Conservation (phyloP, 805 yeast species). For the Cyberlindnera amylophila region DNA sequence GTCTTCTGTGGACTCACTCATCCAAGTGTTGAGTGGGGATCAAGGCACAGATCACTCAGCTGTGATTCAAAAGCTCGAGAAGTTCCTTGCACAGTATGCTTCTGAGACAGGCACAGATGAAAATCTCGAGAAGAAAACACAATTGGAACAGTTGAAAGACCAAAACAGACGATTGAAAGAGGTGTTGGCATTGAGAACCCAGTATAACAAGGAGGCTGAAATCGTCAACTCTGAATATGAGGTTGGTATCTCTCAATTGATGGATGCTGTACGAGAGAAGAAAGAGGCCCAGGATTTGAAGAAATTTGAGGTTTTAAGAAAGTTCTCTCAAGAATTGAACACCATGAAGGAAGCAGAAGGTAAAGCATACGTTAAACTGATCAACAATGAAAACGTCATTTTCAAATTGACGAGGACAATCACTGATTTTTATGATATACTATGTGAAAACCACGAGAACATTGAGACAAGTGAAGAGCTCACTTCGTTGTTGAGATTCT, state of each 20-base stretch:
- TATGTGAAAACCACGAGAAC: conserved; percentile 9
- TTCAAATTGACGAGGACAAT: conserved; percentile 10
- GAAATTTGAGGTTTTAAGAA: conserved; percentile 5
- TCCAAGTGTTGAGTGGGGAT: conserved; percentile 15
- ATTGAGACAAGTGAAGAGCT: conserved; percentile 3
- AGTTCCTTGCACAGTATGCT: conserved; percentile 10
- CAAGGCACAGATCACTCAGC: conserved; percentile 5
- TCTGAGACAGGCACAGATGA: background rate
- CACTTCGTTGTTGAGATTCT: conserved; percentile 4
- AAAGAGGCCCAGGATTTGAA: conserved; percentile 6
- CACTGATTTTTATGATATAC: conserved; percentile 6
- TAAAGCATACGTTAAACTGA: conserved; percentile 9
- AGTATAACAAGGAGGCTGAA: conserved; percentile 9
- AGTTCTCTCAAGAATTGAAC: conserved; percentile 4
- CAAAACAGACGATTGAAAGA: conserved; percentile 19
- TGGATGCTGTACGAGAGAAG: conserved; percentile 7
- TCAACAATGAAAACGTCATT: conserved; percentile 13
- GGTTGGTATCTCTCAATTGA: conserved; percentile 6
- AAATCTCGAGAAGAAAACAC: background rate
- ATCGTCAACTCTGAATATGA: conserved; percentile 17
- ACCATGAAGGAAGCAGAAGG: conserved; percentile 12
- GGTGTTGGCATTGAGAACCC: conserved; percentile 9
- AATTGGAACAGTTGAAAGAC: conserved; percentile 8
- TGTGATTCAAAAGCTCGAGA: conserved; percentile 7
- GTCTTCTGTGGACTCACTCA: conserved; percentile 16